Evolutionary conservation across 2,329 filamentous ascomycete species (phyloP).

Genomic region (Stylonectria norvegica): DNA sequence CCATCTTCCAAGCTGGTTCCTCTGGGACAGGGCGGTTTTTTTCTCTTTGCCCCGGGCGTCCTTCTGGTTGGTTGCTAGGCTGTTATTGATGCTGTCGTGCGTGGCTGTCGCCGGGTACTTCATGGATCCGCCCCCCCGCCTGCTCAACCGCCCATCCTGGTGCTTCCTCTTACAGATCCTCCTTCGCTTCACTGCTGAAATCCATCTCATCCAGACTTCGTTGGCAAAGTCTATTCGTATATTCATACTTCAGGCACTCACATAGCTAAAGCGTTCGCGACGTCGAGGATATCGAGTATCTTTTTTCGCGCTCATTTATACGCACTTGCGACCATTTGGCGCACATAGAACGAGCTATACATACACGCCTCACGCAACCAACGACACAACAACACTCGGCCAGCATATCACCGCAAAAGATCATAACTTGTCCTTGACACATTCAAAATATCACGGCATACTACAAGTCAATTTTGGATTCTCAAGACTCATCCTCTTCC

Average conservation of each 20-base stretch:
- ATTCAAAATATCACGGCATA: no score
- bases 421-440: no score
- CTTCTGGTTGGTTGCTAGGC: neutral
- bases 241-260: constrained; percentile 20
- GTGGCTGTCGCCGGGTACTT: constrained; percentile 19
- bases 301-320: constrained; percentile 18
- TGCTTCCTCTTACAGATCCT: constrained; percentile 12
- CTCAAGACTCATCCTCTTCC: no score
- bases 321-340: constrained; percentile 1
- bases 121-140: constrained; percentile 19
- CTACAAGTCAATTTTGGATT: no score
- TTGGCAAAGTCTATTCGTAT: constrained; percentile 51
- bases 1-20: no score
- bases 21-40: no score
- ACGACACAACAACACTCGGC: no score
- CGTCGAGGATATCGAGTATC: constrained; percentile 29
- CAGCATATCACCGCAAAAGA: no score
- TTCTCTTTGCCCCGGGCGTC: neutral
- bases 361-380: no score
- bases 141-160: constrained; percentile 5
- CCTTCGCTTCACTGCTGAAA: constrained; percentile 19
- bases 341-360: no score
- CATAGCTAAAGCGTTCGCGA: constrained; percentile 12
- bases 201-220: constrained; percentile 42
- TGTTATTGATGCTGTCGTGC: constrained; percentile 13